A percentile compares a stretch with the other conserved stretches of the same genome.
phyloP scores from a whole-genome alignment of 2,329 filamentous ascomycete species.

The Fusarium siculi region DNA sequence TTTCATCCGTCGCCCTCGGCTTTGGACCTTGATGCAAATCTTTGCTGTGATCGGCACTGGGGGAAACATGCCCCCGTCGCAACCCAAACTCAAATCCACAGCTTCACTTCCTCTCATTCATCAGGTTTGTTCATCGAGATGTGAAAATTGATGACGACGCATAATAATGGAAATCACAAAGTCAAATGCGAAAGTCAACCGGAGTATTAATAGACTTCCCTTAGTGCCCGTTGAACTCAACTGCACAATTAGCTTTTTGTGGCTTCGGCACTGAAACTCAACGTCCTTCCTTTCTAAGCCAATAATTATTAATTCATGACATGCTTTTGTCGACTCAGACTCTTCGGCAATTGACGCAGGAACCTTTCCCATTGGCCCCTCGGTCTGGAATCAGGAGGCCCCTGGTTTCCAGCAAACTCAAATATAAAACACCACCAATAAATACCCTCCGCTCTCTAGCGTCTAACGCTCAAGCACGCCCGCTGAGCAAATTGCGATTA shows the following conservation, averaged over 20 bases:
- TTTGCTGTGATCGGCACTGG: background rate
- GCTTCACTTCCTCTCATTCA: background rate
- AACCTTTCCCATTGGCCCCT: background rate
- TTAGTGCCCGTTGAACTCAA: background rate
- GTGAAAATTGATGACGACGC: background rate
- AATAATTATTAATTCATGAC: background rate
- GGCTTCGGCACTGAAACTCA: background rate
- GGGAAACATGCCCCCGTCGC: background rate
- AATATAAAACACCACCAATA: slow-evolving; percentile 11
- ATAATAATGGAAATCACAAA: background rate
- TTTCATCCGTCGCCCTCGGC: background rate
- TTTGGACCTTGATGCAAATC: background rate
- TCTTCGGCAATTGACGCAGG: background rate
- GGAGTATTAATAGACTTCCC: background rate
- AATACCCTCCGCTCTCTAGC: background rate
- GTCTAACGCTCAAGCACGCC: slow-evolving; percentile 6
- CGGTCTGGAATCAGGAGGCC: background rate
- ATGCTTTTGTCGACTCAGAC: background rate
- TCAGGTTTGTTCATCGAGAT: background rate
- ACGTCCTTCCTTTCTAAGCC: background rate
- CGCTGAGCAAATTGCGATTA: slow-evolving; percentile 2
- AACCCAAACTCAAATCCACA: background rate
- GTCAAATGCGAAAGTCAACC: background rate
- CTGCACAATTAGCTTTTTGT: background rate
- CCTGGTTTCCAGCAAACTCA: slow-evolving; percentile 6